Conservation (phyloP, 1,284 basidiomycete species). For the Apiotrichum veenhuisii region DNA sequence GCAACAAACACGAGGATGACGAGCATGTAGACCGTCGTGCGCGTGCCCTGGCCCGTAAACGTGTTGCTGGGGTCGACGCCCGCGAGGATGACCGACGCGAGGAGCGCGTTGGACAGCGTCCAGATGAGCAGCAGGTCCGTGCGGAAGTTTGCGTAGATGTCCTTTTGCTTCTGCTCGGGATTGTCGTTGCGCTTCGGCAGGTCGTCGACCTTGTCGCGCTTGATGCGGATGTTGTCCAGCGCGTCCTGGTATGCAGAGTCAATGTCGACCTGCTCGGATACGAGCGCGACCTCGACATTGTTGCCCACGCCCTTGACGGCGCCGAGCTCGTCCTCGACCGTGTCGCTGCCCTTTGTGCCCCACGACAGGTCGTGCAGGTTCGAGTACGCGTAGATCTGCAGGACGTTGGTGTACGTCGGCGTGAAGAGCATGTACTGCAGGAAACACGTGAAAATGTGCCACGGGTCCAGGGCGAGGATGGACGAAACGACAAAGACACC, state of each 20-base stretch:
- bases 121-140: conserved; percentile 55
- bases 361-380: conserved; percentile 68
- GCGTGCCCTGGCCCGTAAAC: conserved; percentile 58
- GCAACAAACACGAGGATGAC: conserved; percentile 49
- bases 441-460: conserved; percentile 85
- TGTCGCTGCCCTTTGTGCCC: conserved; percentile 79
- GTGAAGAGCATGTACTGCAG: conserved; percentile 77
- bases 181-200: conserved; percentile 53
- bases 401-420: conserved; percentile 29
- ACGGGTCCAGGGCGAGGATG: conserved; percentile 85
- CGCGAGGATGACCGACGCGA: conserved; percentile 80
- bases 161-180: conserved; percentile 68
- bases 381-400: conserved; percentile 38
- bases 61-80: conserved; percentile 61
- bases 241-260: conserved; percentile 87
- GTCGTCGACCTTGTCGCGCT: conserved; percentile 38
- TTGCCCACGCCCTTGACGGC: conserved; percentile 60
- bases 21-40: conserved; percentile 52
- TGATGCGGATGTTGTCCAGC: conserved; percentile 63
- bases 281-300: conserved; percentile 83
- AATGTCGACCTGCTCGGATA: conserved; percentile 78
- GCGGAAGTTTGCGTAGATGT: conserved; percentile 80
- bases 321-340: conserved; percentile 69
- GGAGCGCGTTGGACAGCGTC: conserved; percentile 58
- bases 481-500: conserved; percentile 77